phyloP scores from a whole-genome alignment of 805 yeast genomes.

The Sugiyamaella boreocaroliniensis region DNA sequence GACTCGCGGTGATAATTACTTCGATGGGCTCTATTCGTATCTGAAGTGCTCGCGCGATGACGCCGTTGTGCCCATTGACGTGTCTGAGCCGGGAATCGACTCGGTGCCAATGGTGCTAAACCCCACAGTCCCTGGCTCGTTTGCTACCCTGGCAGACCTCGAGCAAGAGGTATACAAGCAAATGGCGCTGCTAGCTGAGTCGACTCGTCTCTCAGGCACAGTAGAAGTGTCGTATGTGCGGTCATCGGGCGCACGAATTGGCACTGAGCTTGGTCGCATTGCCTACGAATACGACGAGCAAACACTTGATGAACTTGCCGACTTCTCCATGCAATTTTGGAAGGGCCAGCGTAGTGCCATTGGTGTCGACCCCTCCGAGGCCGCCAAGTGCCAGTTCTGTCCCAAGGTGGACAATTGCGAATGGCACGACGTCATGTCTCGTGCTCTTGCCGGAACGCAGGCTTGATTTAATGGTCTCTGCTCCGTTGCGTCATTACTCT shows the following conservation, averaged over 20 bases:
- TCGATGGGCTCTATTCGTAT: slow-evolving; percentile 4
- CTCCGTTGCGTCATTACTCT: too few relatives aligned
- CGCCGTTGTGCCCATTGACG: neutral
- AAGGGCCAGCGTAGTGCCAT: slow-evolving; percentile 19
- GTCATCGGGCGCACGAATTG: neutral
- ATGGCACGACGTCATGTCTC: slow-evolving; percentile 13
- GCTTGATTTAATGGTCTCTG: neutral
- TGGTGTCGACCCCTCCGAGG: slow-evolving; percentile 18
- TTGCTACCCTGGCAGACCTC: neutral
- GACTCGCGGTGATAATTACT: slow-evolving; percentile 1
- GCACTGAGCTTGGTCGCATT: slow-evolving; percentile 11
- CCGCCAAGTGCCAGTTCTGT: slow-evolving; percentile 18
- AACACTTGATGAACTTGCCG: slow-evolving; percentile 10
- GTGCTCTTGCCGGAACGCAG: neutral
- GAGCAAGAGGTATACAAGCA: neutral
- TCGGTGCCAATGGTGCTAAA: neutral
- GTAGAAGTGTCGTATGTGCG: slow-evolving; percentile 15
- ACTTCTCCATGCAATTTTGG: slow-evolving; percentile 21
- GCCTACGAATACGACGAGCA: slow-evolving; percentile 14
- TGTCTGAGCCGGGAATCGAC: neutral
- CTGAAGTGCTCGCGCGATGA: neutral
- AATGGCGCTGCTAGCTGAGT: neutral
- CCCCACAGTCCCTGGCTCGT: neutral
- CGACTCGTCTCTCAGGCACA: slow-evolving; percentile 3
- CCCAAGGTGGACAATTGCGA: slow-evolving; percentile 11